phyloP scores from a whole-genome alignment of 23 red algal genomes.

The Chondrus crispus region DNA sequence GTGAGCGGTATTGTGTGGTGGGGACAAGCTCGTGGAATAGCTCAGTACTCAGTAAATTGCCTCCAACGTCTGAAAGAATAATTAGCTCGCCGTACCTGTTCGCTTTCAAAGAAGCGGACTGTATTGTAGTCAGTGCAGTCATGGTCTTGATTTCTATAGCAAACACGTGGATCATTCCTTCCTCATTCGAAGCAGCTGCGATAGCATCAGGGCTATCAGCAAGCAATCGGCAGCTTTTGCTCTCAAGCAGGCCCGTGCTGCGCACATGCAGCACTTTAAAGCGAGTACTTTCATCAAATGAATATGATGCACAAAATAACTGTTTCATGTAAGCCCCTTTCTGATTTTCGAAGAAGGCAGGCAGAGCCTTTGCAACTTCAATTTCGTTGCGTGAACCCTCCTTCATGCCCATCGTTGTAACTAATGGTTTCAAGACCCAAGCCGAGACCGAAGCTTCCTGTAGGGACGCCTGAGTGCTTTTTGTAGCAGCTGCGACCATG shows the following conservation, averaged over 20 bases:
- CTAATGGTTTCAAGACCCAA: constrained; percentile 38
- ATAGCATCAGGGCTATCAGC: constrained; percentile 15
- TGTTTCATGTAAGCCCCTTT: neutral
- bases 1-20: neutral
- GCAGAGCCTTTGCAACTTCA: neutral
- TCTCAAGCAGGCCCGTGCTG: neutral
- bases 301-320: no score
- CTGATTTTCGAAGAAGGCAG: neutral
- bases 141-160: constrained; percentile 18
- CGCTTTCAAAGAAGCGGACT: neutral
- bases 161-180: neutral
- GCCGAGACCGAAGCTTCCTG: neutral
- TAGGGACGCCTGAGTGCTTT: neutral
- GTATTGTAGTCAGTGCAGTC: neutral
- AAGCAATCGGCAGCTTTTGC: neutral
- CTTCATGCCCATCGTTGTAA: neutral
- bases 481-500: neutral
- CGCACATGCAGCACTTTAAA: neutral
- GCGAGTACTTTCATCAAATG: neutral
- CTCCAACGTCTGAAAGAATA: neutral
- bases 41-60: neutral
- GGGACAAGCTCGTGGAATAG: neutral
- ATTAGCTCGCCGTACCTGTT: neutral
- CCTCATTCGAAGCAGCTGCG: neutral
- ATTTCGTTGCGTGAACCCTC: neutral